Percentiles rank a stretch among this genome's conserved stretches.
phyloP scores from a whole-genome alignment of 352 stramenopile genomes.

The Phytophthora hybrid region DNA sequence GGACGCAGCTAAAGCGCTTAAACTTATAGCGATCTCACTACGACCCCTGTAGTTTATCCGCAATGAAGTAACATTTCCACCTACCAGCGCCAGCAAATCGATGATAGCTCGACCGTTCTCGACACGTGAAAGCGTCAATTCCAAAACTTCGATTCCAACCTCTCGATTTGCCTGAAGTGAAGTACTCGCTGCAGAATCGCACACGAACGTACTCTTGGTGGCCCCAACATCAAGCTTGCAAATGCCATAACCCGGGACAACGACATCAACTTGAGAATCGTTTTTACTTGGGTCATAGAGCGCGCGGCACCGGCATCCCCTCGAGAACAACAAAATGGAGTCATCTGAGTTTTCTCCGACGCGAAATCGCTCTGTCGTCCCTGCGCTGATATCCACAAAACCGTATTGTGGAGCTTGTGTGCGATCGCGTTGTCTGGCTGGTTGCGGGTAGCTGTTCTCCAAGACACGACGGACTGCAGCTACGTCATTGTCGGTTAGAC shows the following conservation, averaged over 20 bases:
- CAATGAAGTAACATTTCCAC: neutral
- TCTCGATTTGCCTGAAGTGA: neutral
- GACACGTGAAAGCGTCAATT: neutral
- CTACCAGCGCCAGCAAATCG: neutral
- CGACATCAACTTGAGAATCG: neutral
- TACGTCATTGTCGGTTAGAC: neutral
- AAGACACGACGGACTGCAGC: conserved; percentile 1
- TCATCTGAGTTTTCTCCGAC: neutral
- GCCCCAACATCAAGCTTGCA: neutral
- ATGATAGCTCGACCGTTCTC: neutral
- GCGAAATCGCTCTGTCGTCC: neutral
- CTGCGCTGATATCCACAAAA: neutral
- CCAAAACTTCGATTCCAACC: neutral
- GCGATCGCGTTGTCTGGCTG: neutral
- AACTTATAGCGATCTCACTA: neutral
- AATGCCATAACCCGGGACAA: conserved; percentile 14
- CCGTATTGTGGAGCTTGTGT: neutral
- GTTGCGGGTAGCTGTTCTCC: neutral
- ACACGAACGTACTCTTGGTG: neutral
- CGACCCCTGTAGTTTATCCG: neutral
- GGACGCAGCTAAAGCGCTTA: neutral
- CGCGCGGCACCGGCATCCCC: neutral
- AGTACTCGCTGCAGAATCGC: neutral
- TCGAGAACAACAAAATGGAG: neutral
- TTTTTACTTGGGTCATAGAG: neutral